Base-by-base conservation (phyloP, 1,284 basidiomycete species). In the Puccinia coronata region DNA sequence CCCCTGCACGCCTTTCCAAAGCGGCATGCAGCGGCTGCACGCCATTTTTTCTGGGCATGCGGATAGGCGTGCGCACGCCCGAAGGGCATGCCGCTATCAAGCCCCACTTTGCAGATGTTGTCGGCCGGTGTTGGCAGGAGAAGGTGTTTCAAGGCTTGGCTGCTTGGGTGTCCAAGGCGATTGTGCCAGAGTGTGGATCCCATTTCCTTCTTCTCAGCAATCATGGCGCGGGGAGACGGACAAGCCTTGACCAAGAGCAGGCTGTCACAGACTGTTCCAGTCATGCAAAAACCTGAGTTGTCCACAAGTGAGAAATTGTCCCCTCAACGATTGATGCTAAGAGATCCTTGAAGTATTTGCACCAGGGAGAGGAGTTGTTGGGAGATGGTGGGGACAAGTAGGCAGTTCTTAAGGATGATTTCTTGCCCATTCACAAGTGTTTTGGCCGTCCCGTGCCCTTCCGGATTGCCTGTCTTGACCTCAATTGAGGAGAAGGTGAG, bases 361-460 rank as follows among this genome's bases (percentile, higher is more conserved):
- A 72, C 47, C n/a, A 72, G 55, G 23, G 47, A 53, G 49, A 72
- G 53, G 3, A 51, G 70, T 53, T 49, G 47, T 14, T 34, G 31
- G 4, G 41, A 51, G 3, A 69, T 41, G 14, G 41, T 25, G 18
- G 65, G 65, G 43, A 69, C 65, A 39, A 34, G 36, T 39, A 72
- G 49, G n/a, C 41, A 49, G 20, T 55, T 28, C 4, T 16, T 28
- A 4, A 72, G 25, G 3, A 2, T 31, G 28, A 72, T 53, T 2
- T 8, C 1, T 2, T 31, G 31, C 8, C 28, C 28, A 53, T 72
- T 72, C 8, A 55, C 28, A 2, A 23, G 12, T 11, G 55, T 18
- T n/a, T 53, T 5, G 12, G 28, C 70, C 2, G 16, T 25, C 34
- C 70, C 25, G 20, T 47, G 39, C 2, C 70, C 70, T n/a, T n/a